Evolutionary conservation across 208 protist species (phyloP).

Genomic region (Wallacemonas sp.): DNA sequence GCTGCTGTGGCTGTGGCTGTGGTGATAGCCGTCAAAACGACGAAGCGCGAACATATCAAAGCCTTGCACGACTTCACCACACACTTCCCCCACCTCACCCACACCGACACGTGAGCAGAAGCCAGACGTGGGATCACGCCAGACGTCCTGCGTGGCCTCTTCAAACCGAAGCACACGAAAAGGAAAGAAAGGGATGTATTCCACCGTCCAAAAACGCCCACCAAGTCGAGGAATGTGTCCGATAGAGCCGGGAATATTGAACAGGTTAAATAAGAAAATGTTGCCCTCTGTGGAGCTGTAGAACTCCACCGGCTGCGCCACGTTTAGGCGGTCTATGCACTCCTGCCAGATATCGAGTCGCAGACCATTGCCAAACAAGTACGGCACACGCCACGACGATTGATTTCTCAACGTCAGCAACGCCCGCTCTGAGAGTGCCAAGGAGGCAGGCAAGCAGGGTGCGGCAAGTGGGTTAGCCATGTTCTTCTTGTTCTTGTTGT

Average conservation of each 20-base stretch:
- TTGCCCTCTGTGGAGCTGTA: conserved; percentile 90
- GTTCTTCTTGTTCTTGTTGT: too few species aligned
- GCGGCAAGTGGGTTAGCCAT: too few species aligned
- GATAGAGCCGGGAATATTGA: conserved; percentile 46
- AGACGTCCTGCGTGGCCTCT: conserved; percentile 39
- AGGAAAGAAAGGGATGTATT: conserved; percentile 47
- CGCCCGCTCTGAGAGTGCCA: conserved; percentile 15
- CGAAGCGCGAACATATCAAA: conserved; percentile 63
- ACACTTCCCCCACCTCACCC: conserved; percentile 46
- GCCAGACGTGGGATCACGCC: conserved; percentile 39
- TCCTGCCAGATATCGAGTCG: conserved; percentile 83
- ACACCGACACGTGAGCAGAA: conserved; percentile 35
- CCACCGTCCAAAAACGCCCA: conserved; percentile 32
- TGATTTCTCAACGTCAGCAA: conserved; percentile 7
- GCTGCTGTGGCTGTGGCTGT: conserved; percentile 1
- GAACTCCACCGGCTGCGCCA: conserved; percentile 74
- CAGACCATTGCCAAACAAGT: conserved; percentile 90
- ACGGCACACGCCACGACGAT: conserved; percentile 51
- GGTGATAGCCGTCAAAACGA: conserved; percentile 76
- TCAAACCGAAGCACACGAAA: conserved; percentile 53
- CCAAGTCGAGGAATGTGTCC: conserved; percentile 44
- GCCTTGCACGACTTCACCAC: conserved; percentile 54
- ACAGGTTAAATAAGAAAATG: conserved; percentile 65
- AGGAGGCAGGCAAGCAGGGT: conserved; percentile 4
- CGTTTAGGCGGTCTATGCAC: conserved; percentile 46